Evolutionary conservation across 1,139 yeast species (phyloP), one percentile per base, ranked within the genome.

Genomic region (Hansenula lynferdii): DNA sequence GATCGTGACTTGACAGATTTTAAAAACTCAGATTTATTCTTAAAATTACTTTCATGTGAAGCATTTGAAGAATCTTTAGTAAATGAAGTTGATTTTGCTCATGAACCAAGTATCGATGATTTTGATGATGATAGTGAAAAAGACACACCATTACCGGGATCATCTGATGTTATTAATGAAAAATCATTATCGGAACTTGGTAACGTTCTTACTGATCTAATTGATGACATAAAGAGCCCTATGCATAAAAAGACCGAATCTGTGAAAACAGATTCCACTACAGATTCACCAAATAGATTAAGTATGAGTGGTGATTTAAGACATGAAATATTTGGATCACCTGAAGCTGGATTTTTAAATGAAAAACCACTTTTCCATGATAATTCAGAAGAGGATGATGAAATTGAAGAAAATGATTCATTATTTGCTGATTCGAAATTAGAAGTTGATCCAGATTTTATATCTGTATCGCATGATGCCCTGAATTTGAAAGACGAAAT

Each of bases 401-500:
- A 43, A 9, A 36, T 41, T 20, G 51, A 42, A 8, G 46, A 43
- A n/a, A 42, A 40, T 23, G 48, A 27, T 5, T 24, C 25, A 11
- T 25, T 31, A 8, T 37, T 37, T 25, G 22, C 33, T 11, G 37
- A 44, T 15, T 39, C 37, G 2, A 36, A 31, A 10, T 15, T 39
- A 4, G 50, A 40, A 11, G 31, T 44, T 20, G 48, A 48, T 15
- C 40, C 48, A 5, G 51, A 54, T 14, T 47, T 51, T 33, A 44
- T 41, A 18, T 36, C 43, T 5, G 34, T 38, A 4, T 42, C 56
- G 3, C 54, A 48, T 31, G 51, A 50, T 36, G 39, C 35, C 39
- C 64, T 81, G 40, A 76, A 83, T 38, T 61, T 85, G 16, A 71
- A 82, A 0, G 86, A 82, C 48, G 85, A 83, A 39, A 84, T 87